Evolutionary conservation across 768 basidiomycete species (phyloP).

Genomic region (Suillus plorans): DNA sequence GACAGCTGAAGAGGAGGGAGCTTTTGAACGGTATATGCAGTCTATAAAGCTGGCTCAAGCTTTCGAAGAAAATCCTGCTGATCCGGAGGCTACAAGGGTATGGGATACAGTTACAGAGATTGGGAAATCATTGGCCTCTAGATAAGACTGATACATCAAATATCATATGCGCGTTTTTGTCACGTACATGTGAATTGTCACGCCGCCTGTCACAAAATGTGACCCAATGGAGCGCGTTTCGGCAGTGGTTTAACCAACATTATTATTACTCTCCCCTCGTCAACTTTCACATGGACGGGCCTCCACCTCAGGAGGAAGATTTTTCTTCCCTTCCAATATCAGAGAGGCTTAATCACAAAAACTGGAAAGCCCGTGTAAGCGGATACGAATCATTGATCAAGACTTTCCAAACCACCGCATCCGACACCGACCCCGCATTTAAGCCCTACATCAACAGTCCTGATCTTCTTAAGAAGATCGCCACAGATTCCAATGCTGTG

Average conservation of each 20-base stretch:
- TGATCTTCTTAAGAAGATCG: slow-evolving; percentile 83
- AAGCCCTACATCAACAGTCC: slow-evolving; percentile 80
- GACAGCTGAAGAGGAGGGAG: slow-evolving; percentile 52
- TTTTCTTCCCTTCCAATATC: slow-evolving; percentile 76
- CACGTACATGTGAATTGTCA: slow-evolving; percentile 23
- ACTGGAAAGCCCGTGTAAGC: slow-evolving; percentile 97
- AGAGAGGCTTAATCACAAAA: slow-evolving; percentile 89
- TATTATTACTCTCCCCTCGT: slow-evolving; percentile 1
- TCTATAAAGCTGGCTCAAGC: slow-evolving; percentile 42
- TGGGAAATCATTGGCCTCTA: slow-evolving; percentile 52
- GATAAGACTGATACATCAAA: slow-evolving; percentile 21
- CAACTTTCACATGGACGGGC: slow-evolving; percentile 72
- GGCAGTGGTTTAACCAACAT: slow-evolving; percentile 4
- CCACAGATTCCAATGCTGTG: slow-evolving; percentile 89
- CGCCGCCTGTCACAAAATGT: slow-evolving; percentile 8
- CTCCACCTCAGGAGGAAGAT: slow-evolving; percentile 91
- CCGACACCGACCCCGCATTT: slow-evolving; percentile 93
- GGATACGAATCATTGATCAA: slow-evolving; percentile 88
- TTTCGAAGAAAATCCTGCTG: slow-evolving; percentile 44
- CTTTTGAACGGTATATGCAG: slow-evolving; percentile 46
- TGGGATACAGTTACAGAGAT: slow-evolving; percentile 59
- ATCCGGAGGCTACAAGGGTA: slow-evolving; percentile 53
- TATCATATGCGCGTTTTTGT: slow-evolving; percentile 6
- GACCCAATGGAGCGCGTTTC: slow-evolving; percentile 1
- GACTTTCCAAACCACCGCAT: slow-evolving; percentile 84